Conservation (phyloP, 306 rosid species). For the Acacia crassicarpa region DNA sequence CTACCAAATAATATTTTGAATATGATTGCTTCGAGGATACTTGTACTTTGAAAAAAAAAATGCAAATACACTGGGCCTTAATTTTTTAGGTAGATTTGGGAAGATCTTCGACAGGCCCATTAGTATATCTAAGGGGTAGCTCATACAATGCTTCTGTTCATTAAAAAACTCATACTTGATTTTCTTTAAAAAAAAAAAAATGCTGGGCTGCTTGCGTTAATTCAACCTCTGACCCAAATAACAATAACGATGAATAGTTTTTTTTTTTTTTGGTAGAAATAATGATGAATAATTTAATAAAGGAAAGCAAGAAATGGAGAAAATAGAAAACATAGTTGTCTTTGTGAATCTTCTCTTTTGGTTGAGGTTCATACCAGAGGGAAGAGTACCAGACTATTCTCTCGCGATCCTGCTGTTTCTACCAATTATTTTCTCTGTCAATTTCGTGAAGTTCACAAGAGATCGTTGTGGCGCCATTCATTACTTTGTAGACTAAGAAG, state of each 20-base stretch:
- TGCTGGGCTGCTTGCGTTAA: background rate
- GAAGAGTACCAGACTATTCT: background rate
- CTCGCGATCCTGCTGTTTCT: slow-evolving; percentile 12
- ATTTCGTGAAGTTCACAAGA: slow-evolving; percentile 16
- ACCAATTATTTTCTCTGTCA: background rate
- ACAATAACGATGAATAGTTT: no score
- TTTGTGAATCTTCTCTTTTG: background rate
- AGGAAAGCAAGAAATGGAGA: background rate
- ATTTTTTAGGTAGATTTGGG: background rate
- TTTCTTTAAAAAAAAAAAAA: no score
- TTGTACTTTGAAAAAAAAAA: no score
- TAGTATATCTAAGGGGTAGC: background rate
- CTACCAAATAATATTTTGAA: no score
- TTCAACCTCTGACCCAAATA: background rate
- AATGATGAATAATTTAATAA: background rate
- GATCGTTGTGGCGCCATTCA: background rate
- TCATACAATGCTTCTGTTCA: background rate
- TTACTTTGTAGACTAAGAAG: slow-evolving; percentile 18
- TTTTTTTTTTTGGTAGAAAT: no score
- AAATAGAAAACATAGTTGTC: no score
- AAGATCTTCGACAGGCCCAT: background rate
- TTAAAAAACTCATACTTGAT: background rate
- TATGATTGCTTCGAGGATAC: no score
- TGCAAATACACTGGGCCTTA: background rate
- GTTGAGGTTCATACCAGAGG: background rate